Percentiles rank a stretch among this genome's conserved stretches.
Conservation (phyloP, 805 yeast species). For the Lachancea quebecensis region DNA sequence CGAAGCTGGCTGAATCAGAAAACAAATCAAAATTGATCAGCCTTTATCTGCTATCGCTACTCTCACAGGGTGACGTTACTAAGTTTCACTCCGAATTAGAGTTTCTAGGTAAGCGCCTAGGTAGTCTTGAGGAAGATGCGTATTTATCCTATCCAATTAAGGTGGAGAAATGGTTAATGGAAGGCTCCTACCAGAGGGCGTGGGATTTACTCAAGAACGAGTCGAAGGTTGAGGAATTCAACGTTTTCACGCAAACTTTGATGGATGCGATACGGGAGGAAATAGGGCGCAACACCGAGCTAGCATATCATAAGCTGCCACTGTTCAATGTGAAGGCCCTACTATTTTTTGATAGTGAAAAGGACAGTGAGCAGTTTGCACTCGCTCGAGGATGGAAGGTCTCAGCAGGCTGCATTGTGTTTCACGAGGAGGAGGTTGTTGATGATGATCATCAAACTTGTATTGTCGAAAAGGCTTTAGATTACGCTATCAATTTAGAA, state of each 20-base stretch:
- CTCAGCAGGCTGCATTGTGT: slow-evolving; percentile 44
- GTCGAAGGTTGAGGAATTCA: slow-evolving; percentile 58
- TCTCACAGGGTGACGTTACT: slow-evolving; percentile 79
- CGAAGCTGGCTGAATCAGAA: slow-evolving; percentile 38
- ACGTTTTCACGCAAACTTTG: slow-evolving; percentile 67
- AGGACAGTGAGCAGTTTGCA: slow-evolving; percentile 48
- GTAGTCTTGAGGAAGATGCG: slow-evolving; percentile 53
- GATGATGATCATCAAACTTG: slow-evolving; percentile 35
- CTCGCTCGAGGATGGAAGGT: slow-evolving; percentile 52
- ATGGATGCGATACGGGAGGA: slow-evolving; percentile 76
- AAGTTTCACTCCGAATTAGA: slow-evolving; percentile 89
- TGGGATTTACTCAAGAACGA: slow-evolving; percentile 56
- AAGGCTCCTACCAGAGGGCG: slow-evolving; percentile 90
- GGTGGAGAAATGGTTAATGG: slow-evolving; percentile 90
- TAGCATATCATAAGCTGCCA: slow-evolving; percentile 70
- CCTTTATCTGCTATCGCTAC: slow-evolving; percentile 64
- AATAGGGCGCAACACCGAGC: slow-evolving; percentile 76
- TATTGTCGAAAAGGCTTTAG: slow-evolving; percentile 65
- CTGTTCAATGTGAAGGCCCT: slow-evolving; percentile 75
- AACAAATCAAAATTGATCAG: slow-evolving; percentile 71
- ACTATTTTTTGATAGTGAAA: slow-evolving; percentile 59
- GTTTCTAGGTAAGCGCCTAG: slow-evolving; percentile 43
- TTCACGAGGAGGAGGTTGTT: slow-evolving; percentile 30
- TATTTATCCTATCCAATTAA: slow-evolving; percentile 78
- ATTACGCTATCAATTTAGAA: slow-evolving; percentile 87